Evolutionary conservation across 2,329 filamentous ascomycete genomes (phyloP), one percentile per base, ranked within the genome.

Genomic region (Chrysoporthe puriensis): DNA sequence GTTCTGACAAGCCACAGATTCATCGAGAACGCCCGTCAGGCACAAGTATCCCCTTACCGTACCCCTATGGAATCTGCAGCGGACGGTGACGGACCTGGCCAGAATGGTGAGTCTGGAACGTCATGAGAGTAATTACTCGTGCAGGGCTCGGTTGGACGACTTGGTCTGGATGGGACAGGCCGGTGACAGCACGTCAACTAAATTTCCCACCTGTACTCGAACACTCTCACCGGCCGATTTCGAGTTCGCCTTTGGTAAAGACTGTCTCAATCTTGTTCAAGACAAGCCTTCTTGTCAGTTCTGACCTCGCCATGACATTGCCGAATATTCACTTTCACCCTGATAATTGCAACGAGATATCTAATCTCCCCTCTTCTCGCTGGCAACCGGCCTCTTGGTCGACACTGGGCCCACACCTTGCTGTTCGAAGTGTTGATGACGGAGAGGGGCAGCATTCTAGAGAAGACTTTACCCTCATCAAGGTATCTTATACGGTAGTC

Each of bases 21-120:
- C 52, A 68, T 68, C 34, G 63, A 66, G 50, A 68, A 59, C 32
- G 66, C 66, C 13, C 63, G 63, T 42, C 43, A 62, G 57, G 66
- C 56, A 26, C 66, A 68, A 54, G 54, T 59, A 8, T 40, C 54
- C 8, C 42, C 44, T 16, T 65, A 59, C 18, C 44, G n/a, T 1
- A 16, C 13, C 4, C 54, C 54, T 16, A 8, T 7, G 40, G 50
- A 57, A 56, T 44, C 57, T 44, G 3, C 43, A 48, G 59, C 48
- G 14, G 43, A 16, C 13, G 14, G 7, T 18, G 42, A 48, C 4
- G 18, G 34, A 11, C 16, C 21, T 14, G 26, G 26, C 21, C 8
- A 14, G 14, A 61, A 40, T 9, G 6, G 34, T 36, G 54, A 5
- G 34, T 34, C 42, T 13, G 43, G 42, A 16, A 32, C 59, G 21